phyloP scores from a whole-genome alignment of 768 basidiomycete species.

The Neoboletus subvelutipes region DNA sequence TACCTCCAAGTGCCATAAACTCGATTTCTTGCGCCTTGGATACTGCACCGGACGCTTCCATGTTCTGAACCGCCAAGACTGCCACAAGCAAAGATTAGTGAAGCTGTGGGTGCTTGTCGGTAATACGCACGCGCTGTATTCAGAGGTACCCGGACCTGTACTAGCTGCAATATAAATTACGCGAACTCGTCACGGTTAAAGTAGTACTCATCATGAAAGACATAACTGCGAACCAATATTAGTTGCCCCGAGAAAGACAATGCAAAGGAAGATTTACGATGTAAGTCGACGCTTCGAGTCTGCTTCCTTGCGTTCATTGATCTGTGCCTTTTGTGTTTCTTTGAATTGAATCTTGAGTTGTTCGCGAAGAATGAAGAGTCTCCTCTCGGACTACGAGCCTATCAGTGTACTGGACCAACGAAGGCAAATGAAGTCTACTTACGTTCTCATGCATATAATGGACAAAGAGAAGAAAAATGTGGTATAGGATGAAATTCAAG shows the following conservation, averaged over 20 bases:
- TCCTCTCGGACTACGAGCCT: slow-evolving; percentile 45
- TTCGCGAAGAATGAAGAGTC: slow-evolving; percentile 66
- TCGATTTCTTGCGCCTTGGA: slow-evolving; percentile 79
- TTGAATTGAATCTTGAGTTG: slow-evolving; percentile 74
- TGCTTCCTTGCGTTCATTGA: slow-evolving; percentile 69
- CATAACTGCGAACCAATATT: slow-evolving; percentile 46
- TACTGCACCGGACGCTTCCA: slow-evolving; percentile 76
- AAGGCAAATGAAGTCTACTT: slow-evolving; percentile 15
- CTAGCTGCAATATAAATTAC: slow-evolving; percentile 18
- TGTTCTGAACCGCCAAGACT: slow-evolving; percentile 88
- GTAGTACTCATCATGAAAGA: slow-evolving; percentile 68
- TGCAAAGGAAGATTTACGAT: slow-evolving; percentile 51
- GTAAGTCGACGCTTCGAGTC: slow-evolving; percentile 83
- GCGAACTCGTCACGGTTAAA: slow-evolving; percentile 6
- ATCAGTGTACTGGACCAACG: slow-evolving; percentile 1
- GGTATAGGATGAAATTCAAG: slow-evolving; percentile 76
- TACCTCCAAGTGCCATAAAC: slow-evolving; percentile 81
- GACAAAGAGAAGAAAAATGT: slow-evolving; percentile 76
- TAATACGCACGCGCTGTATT: slow-evolving; percentile 60
- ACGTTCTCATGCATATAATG: slow-evolving; percentile 66
- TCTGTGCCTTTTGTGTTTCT: slow-evolving; percentile 71
- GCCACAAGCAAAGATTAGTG: slow-evolving; percentile 5
- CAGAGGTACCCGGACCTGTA: slow-evolving; percentile 77
- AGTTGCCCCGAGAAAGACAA: slow-evolving; percentile 5
- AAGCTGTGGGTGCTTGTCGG: not conserved